Base-by-base conservation (phyloP, 2,329 filamentous ascomycete genomes). In the Xylaria arbuscula region DNA sequence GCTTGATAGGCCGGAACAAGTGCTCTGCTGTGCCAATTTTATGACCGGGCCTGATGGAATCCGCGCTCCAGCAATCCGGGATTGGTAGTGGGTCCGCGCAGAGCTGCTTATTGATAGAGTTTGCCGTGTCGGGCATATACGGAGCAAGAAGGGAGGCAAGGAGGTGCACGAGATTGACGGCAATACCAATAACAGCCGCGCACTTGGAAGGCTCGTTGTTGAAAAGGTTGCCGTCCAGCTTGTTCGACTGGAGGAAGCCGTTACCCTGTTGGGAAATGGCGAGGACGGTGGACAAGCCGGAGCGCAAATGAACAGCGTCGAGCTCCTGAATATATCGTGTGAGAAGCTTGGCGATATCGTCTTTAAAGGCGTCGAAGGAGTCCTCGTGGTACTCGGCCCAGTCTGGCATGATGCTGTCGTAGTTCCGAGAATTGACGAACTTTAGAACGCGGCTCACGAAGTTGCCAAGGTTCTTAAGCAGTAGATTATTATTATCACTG, bases 101-200 rank as follows among this genome's bases (percentile, higher is more conserved):
- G 28, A 70, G 61, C 64, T 67, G 64, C 51, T 38, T 61, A 24
- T 67, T 64, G 28, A 70, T 70, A 9, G 56, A 62, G 19, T 62
- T 59, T 40, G 64, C 68, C 38, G 64, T 70, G 22, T 64, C 61
- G 15, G 68, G 68, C 68, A 70, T 70, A 28, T 48, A 70, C 40
- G 64, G 68, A 50, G 64, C 61, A 36, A 67, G 22, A 36, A 70
- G 32, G n/a, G 64, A 59, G 28, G 68, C 64, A 40, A 67, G 47
- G n/a, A 67, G 68, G 24, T 67, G 60, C 22, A 66, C 64, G n/a
- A 70, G 64, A 50, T 70, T 67, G 60, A 70, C 19, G 55, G 68
- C 68, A 22, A 64, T 40, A 47, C 68, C 56, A 47, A 70, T 59
- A 34, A 70, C 68, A 34, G 60, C 68, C 32, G 68, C 68, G 47